A percentile compares a stretch with the other conserved stretches of the same genome.
phyloP scores from a whole-genome alignment of 2,329 filamentous ascomycete species.

The Aspergillus intermedius region DNA sequence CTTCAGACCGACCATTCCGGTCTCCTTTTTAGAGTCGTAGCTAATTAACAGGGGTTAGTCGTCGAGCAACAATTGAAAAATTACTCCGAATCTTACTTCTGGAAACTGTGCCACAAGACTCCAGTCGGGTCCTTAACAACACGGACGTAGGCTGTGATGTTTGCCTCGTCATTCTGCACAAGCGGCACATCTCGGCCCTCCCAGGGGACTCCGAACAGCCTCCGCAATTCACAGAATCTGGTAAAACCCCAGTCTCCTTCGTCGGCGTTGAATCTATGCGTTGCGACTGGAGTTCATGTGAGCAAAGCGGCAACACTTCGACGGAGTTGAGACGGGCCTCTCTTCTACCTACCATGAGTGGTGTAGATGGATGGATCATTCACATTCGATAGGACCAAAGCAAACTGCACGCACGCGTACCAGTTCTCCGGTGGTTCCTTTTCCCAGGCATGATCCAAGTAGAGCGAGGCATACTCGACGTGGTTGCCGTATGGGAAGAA shows the following conservation, averaged over 20 bases:
- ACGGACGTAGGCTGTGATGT: constrained; percentile 43
- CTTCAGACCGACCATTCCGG: constrained; percentile 90
- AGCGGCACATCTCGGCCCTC: constrained; percentile 58
- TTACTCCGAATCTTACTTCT: constrained; percentile 28
- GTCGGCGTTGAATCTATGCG: constrained; percentile 91
- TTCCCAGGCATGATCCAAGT: constrained; percentile 89
- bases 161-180: constrained; percentile 43
- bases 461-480: constrained; percentile 87
- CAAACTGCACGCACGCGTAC: constrained; percentile 95
- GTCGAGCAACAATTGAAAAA: neutral
- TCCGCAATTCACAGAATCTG: constrained; percentile 81
- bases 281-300: constrained; percentile 50
- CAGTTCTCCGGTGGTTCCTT: constrained; percentile 76
- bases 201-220: constrained; percentile 73
- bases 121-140: constrained; percentile 45
- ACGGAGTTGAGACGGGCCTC: neutral
- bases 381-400: constrained; percentile 87
- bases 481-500: constrained; percentile 96
- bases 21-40: constrained; percentile 99
- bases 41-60: constrained; percentile 29
- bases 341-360: constrained; percentile 54
- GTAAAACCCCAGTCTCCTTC: constrained; percentile 99
- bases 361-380: constrained; percentile 80
- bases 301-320: neutral
- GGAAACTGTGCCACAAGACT: constrained; percentile 44